Evolutionary conservation across 139 green algal genomes (phyloP).

Genomic region (Marvania coccoides): DNA sequence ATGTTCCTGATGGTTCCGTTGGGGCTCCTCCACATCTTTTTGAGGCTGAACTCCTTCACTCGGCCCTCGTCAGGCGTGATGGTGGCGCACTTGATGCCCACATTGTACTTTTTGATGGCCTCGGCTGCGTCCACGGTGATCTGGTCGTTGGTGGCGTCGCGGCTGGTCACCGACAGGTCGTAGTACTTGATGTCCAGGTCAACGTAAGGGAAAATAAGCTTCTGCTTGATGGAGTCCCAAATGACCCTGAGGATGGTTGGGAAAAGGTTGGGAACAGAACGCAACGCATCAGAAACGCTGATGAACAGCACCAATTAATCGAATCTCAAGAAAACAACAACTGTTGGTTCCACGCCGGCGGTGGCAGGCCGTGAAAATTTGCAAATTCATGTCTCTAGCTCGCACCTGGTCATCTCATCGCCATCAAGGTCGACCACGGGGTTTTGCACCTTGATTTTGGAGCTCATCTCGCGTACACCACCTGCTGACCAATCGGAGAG

Average conservation of each 20-base stretch:
- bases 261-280: too few relatives aligned
- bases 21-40: conserved; percentile 89
- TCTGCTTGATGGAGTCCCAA: conserved; percentile 90
- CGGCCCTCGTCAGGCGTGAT: conserved; percentile 95
- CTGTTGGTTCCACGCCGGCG: too few relatives aligned
- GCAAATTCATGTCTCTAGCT: too few relatives aligned
- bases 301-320: too few relatives aligned
- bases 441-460: conserved; percentile 82
- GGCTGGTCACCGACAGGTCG: conserved; percentile 78
- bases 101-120: conserved; percentile 74
- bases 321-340: too few relatives aligned
- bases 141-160: conserved; percentile 74
- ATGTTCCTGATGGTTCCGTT: conserved; percentile 83
- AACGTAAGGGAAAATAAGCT: conserved; percentile 91
- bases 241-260: conserved; percentile 76
- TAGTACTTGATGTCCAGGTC: conserved; percentile 93
- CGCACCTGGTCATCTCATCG: conserved; percentile 85
- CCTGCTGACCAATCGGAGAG: too few relatives aligned
- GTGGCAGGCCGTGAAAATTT: too few relatives aligned
- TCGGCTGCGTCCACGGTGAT: conserved; percentile 82
- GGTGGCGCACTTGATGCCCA: conserved; percentile 97
- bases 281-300: too few relatives aligned
- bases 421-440: conserved; percentile 94
- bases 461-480: too few relatives aligned
- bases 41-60: conserved; percentile 92